Conservation (phyloP, 495 filamentous ascomycete genomes). For the Penicillium cinerascens region DNA sequence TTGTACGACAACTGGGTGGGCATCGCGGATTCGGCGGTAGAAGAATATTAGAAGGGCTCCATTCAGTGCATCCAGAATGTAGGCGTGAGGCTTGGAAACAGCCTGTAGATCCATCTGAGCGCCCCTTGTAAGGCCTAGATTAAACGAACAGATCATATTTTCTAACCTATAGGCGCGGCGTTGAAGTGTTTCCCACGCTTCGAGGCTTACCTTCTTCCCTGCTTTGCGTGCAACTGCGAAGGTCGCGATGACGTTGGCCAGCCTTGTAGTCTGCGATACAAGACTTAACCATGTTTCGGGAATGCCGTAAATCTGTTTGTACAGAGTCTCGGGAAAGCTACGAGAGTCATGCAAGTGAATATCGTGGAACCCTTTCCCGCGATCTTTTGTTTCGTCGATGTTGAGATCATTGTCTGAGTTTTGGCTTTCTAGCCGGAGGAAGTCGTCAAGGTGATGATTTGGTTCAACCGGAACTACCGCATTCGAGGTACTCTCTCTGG, state of each 20-base stretch:
- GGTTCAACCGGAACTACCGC: slow-evolving; percentile 4
- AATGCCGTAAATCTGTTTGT: slow-evolving; percentile 35
- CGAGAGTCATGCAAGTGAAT: slow-evolving; percentile 36
- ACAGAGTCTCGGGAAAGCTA: slow-evolving; percentile 28
- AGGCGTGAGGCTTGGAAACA: slow-evolving; percentile 14
- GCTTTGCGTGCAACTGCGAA: slow-evolving; percentile 16
- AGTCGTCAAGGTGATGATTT: slow-evolving; percentile 31
- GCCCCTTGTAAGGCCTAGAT: slow-evolving; percentile 12
- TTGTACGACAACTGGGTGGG: slow-evolving; percentile 29
- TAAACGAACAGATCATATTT: slow-evolving; percentile 35
- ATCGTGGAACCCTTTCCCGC: slow-evolving; percentile 23
- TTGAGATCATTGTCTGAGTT: slow-evolving; percentile 33
- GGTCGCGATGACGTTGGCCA: slow-evolving; percentile 33
- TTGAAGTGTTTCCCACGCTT: slow-evolving; percentile 31
- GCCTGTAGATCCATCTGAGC: slow-evolving; percentile 8
- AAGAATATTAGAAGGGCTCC: slow-evolving; percentile 35
- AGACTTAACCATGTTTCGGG: slow-evolving; percentile 37
- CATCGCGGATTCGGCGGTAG: slow-evolving; percentile 29
- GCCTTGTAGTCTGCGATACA: slow-evolving; percentile 32
- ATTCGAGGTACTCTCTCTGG: not conserved
- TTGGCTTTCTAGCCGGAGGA: slow-evolving; percentile 28
- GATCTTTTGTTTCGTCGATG: slow-evolving; percentile 34
- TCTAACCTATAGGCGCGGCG: slow-evolving; percentile 29
- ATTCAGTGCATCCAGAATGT: slow-evolving; percentile 29
- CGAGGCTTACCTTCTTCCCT: slow-evolving; percentile 11